Evolutionary conservation across 768 basidiomycete species (phyloP).

Genomic region (Pholiota molesta): DNA sequence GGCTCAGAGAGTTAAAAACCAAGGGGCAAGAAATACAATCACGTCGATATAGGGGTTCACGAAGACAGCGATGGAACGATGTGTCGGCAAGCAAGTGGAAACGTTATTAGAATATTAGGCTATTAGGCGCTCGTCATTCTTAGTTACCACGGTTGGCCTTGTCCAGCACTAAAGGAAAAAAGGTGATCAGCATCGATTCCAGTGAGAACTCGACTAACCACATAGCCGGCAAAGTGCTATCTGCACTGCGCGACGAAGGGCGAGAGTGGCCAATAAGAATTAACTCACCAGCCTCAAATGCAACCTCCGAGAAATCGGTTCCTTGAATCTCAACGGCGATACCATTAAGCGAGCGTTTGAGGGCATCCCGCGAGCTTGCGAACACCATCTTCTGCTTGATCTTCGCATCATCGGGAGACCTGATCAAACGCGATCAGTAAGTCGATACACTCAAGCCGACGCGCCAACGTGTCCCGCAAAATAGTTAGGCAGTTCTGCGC

Average conservation of each 20-base stretch:
- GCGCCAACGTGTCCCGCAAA: background rate
- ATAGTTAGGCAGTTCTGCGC: background rate
- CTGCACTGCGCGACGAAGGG: background rate
- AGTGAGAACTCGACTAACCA: background rate
- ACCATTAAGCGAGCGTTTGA: constrained; percentile 75
- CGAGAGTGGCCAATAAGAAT: background rate
- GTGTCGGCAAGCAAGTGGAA: background rate
- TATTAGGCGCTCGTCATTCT: constrained; percentile 8
- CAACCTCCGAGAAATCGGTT: constrained; percentile 76
- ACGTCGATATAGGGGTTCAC: constrained; percentile 6
- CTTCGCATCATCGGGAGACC: constrained; percentile 86
- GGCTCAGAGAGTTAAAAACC: too few species aligned
- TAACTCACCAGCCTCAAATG: constrained; percentile 64
- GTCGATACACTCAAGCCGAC: background rate
- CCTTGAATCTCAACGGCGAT: constrained; percentile 85
- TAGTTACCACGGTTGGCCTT: constrained; percentile 29
- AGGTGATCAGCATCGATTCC: constrained; percentile 10
- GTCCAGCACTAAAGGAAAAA: constrained; percentile 27
- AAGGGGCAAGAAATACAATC: background rate
- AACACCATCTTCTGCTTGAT: constrained; percentile 94
- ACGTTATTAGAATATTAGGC: constrained; percentile 4
- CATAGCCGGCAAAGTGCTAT: background rate
- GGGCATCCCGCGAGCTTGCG: constrained; percentile 83
- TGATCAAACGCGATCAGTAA: constrained; percentile 40
- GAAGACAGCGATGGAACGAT: background rate